Evolutionary conservation across 2,329 filamentous ascomycete species (phyloP).

Genomic region (Aspergillus jensenii): DNA sequence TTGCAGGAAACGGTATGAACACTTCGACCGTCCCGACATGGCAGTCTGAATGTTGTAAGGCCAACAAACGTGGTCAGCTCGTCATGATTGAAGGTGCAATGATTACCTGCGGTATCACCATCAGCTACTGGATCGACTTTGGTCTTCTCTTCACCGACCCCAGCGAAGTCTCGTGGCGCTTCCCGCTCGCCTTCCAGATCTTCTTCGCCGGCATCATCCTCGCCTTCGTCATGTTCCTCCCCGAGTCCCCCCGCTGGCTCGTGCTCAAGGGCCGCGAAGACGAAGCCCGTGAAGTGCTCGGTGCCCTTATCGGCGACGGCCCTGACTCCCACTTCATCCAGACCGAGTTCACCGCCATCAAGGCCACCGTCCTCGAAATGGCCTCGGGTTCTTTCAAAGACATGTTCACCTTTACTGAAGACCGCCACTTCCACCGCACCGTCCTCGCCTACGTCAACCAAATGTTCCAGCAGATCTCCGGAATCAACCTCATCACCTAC

Average conservation of each 20-base stretch:
- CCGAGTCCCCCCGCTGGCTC: conserved; percentile 61
- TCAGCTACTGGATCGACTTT: conserved; percentile 54
- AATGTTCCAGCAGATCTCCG: conserved; percentile 53
- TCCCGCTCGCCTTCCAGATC: conserved; percentile 60
- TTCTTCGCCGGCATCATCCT: conserved; percentile 55
- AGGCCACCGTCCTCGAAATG: conserved; percentile 53
- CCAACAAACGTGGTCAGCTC: conserved; percentile 51
- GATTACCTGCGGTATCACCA: conserved; percentile 52
- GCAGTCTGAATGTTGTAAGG: conserved; percentile 53
- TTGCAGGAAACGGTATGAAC: conserved; percentile 48
- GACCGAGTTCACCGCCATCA: conserved; percentile 52
- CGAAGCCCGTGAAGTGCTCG: conserved; percentile 49
- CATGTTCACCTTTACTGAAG: conserved; percentile 59
- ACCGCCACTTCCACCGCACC: conserved; percentile 57
- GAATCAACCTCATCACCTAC: conserved; percentile 48
- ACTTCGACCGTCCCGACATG: conserved; percentile 54
- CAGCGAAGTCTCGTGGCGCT: conserved; percentile 52
- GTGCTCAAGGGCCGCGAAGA: conserved; percentile 57
- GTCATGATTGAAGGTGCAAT: conserved; percentile 56
- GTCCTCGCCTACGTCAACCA: conserved; percentile 58
- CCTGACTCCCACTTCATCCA: conserved; percentile 47
- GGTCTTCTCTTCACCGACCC: conserved; percentile 55
- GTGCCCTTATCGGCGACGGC: conserved; percentile 48
- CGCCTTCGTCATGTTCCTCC: conserved; percentile 49
- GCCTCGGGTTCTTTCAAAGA: conserved; percentile 54